Base-by-base conservation (phyloP, 2,329 filamentous ascomycete species). In the Sphaerulina musiva region DNA sequence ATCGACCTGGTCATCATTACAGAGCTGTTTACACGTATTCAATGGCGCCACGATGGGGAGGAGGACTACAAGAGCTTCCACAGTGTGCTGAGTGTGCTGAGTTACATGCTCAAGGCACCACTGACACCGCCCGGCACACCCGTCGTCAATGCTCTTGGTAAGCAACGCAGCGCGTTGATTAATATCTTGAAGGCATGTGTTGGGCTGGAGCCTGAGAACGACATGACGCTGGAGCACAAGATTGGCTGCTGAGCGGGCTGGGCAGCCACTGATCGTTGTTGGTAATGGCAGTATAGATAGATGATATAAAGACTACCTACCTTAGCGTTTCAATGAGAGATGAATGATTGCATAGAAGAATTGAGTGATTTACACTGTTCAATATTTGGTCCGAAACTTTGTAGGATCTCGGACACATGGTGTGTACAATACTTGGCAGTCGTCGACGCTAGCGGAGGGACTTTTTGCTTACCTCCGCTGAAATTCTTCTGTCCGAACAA, bases 161-260 rank as follows among this genome's bases (percentile, higher is more conserved):
- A 98, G 82, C 93, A 98, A 80, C 89, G 93, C 63, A 86, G 84
- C 62, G 91, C 91, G 42, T 74, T 98, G 72, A 93, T 88, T 73
- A 98, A 98, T 79, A 96, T 98, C 76, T 95, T 98, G 85, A 90
- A 92, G 68, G 93, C 93, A 62, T 97, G 92, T 69, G 86, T 98
- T 66, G 93, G 93, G 62, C 82, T 98, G 57, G 89, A 96, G 80
- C 93, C 93, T 12, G 93, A 98, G 81, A 93, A 86, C 54, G 93
- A 98, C 72, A 98, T 98, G 93, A 96, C 91, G 40, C 82, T 97
- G 50, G 93, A 98, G 81, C 92, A 97, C 79, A 98, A 97, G 84
- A 82, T 97, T 17, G 32, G 32, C 12, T 51, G 40, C 31, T 44
- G 20, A 34, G 29, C 38, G 40, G 38, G 17, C 38, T 29, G 26